Base-by-base conservation (phyloP, 1,284 basidiomycete genomes). In the Puccinia horiana region DNA sequence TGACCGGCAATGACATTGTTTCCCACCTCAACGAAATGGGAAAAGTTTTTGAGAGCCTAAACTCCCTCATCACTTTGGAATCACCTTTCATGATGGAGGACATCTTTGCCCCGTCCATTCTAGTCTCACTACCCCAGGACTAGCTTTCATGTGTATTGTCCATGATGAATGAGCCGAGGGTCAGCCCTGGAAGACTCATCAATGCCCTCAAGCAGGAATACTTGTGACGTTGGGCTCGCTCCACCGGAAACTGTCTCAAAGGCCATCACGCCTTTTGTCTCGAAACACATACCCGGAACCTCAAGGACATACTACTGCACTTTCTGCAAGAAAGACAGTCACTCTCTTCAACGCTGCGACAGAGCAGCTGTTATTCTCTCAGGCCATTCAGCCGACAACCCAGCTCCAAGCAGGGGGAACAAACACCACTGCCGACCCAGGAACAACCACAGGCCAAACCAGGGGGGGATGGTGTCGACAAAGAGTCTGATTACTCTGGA, bases 71-170 rank as follows among this genome's bases (percentile, higher is more conserved):
- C 4, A 49, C 72, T 8, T 6, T 26, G 8, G 14, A 52, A 26
- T 11, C 12, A 11, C 72, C 37, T 9, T 47, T 74, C 16, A 75
- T n/a, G 1, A 23, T 26, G 2, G 44, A 54, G 3, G 32, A 75
- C 6, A 75, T 75, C 29, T 75, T 23, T 20, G 35, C 73, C 11
- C 1, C 29, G 3, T 54, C 44, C 35, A 75, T 58, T 29, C 37
- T 58, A 4, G 58, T 49, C 3, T 75, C 73, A 2, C 73, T 75
- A 12, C 56, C 73, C 16, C n/a, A 6, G 18, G 47, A 74, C n/a
- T 74, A 47, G 72, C 72, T 54, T 12, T 32, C 47, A 23, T 49
- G 44, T 37, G 52, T 74, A 14, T 52, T n/a, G 20, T 56, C 72
- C 2, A 29, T 74, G 47, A 74, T 75, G 73, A 54, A 75, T 20